Evolutionary conservation across 352 stramenopile species (phyloP).

Genomic region (Hyaloperonospora arabidopsidis): DNA sequence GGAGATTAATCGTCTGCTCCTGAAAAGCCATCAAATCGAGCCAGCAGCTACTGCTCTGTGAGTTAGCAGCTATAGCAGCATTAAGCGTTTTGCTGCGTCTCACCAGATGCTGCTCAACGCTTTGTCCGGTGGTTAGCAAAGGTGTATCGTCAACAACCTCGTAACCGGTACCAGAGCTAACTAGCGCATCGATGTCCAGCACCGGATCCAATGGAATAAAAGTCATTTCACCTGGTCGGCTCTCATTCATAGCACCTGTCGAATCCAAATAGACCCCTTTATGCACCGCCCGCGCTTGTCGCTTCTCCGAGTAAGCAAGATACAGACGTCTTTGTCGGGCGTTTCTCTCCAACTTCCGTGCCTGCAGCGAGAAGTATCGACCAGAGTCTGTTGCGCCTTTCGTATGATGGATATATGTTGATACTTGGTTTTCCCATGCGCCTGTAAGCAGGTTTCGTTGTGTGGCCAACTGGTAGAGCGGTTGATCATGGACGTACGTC

Average conservation of each 20-base stretch:
- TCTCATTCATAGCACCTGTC: neutral
- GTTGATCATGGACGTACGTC: constrained; percentile 55
- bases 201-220: constrained; percentile 62
- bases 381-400: constrained; percentile 4
- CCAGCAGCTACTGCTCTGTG: constrained; percentile 43
- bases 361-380: constrained; percentile 53
- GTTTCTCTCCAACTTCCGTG: constrained; percentile 36
- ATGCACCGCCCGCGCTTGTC: constrained; percentile 18
- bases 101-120: constrained; percentile 57
- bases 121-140: constrained; percentile 57
- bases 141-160: neutral
- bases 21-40: constrained; percentile 74
- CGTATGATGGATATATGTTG: constrained; percentile 11
- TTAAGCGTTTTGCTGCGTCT: constrained; percentile 46
- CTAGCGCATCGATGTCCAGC: constrained; percentile 19
- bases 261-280: constrained; percentile 1
- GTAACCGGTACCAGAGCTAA: neutral
- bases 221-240: constrained; percentile 24
- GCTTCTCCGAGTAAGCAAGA: constrained; percentile 64
- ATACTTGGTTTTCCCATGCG: constrained; percentile 23
- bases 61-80: constrained; percentile 28
- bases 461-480: constrained; percentile 54
- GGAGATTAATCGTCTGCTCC: constrained; percentile 42
- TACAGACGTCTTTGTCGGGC: constrained; percentile 40
- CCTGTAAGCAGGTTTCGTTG: constrained; percentile 38